These are phyloP conservation scores for Akanthomyces lecanii DNA, from an alignment of 2,329 filamentous ascomycete genomes.

Conservation along the genomic window DNA sequence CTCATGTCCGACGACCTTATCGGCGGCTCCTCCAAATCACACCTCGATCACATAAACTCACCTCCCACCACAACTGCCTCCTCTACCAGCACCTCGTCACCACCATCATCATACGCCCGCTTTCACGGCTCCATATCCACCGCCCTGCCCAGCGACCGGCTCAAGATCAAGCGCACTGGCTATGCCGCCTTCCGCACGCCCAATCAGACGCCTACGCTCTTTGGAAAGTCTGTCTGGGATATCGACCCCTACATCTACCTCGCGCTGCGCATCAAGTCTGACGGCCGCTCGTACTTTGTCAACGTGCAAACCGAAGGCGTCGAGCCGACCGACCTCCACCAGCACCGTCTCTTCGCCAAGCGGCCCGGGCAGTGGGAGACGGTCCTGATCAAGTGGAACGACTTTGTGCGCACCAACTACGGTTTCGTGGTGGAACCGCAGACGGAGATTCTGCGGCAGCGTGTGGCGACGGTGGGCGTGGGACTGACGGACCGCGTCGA, in stretches of 20 bases:
- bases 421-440: conserved; percentile 91
- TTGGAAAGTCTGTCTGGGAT: conserved; percentile 82
- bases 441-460: conserved; percentile 80
- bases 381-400: conserved; percentile 81
- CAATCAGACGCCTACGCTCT: conserved; percentile 72
- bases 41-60: conserved; percentile 59
- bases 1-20: conserved; percentile 83
- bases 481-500: conserved; percentile 85
- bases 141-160: conserved; percentile 68
- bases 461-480: conserved; percentile 79
- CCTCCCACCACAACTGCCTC: conserved; percentile 18
- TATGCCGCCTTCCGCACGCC: conserved; percentile 88
- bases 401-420: conserved; percentile 93
- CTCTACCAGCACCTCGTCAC: conserved; percentile 7
- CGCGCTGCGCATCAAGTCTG: conserved; percentile 81
- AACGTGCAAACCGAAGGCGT: conserved; percentile 95
- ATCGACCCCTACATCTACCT: conserved; percentile 86
- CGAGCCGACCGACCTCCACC: conserved; percentile 91
- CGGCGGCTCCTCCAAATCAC: conserved; percentile 75
- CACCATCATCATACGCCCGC: conserved; percentile 54
- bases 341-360: conserved; percentile 80
- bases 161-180: conserved; percentile 72
- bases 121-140: conserved; percentile 90
- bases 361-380: conserved; percentile 90
- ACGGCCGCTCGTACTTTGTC: conserved; percentile 87